A percentile compares a stretch with the other conserved stretches of the same genome.
These are phyloP conservation scores for Plantago lanceolata DNA, from an alignment of 305 asterid genomes.

Conservation along the genomic window DNA sequence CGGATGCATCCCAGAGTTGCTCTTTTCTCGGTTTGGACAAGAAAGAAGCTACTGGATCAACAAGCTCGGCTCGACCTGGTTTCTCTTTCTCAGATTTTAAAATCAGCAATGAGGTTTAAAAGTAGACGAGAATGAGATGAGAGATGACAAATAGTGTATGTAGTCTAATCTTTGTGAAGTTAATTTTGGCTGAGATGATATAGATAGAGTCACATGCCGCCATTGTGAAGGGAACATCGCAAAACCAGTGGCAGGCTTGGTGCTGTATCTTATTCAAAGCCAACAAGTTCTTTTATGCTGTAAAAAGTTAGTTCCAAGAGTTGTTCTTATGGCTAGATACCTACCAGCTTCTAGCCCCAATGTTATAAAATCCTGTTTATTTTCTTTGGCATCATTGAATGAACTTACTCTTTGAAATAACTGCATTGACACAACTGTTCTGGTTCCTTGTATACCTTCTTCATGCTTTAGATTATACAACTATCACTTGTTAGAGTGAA, in stretches of 20 bases:
- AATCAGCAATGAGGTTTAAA: constrained; percentile 50
- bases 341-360: constrained; percentile 19
- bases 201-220: constrained; percentile 23
- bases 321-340: constrained; percentile 27
- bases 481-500: background rate
- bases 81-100: constrained; percentile 46
- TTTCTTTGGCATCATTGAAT: constrained; percentile 10
- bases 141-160: constrained; percentile 19
- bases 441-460: background rate
- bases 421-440: background rate
- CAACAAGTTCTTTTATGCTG: constrained; percentile 25
- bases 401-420: background rate
- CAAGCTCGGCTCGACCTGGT: constrained; percentile 48
- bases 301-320: constrained; percentile 22
- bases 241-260: constrained; percentile 15
- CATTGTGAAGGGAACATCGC: constrained; percentile 15
- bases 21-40: constrained; percentile 75
- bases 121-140: constrained; percentile 12
- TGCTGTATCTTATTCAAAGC: constrained; percentile 19
- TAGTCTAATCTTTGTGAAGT: constrained; percentile 25
- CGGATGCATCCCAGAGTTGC: constrained; percentile 86
- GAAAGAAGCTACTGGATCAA: constrained; percentile 53
- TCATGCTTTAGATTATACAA: too few species aligned
- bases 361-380: constrained; percentile 22
- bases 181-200: constrained; percentile 22